Evolutionary conservation across 129 eudicot genomes (phyloP).

Genomic region (Solidago caesia): DNA sequence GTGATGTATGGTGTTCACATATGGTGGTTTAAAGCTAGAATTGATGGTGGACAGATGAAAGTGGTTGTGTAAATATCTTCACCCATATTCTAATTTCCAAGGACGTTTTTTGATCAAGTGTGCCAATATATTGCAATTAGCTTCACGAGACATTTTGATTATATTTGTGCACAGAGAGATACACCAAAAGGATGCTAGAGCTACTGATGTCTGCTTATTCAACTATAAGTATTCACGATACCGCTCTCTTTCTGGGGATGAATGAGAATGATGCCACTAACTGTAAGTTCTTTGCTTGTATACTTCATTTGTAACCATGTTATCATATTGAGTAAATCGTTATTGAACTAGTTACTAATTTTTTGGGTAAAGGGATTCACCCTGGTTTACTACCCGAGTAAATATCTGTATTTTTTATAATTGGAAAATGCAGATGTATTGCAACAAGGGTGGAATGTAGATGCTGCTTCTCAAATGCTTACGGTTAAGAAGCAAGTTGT

Average conservation of each 20-base stretch:
- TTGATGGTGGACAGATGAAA: too few species aligned
- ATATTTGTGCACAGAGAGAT: slow-evolving; percentile 60
- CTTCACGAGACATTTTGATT: slow-evolving; percentile 6
- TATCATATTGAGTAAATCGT: background rate
- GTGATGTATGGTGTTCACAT: too few species aligned
- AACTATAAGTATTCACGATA: slow-evolving; percentile 80
- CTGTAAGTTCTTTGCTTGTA: slow-evolving; percentile 50
- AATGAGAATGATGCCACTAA: slow-evolving; percentile 71
- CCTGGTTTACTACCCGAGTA: background rate
- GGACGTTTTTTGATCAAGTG: background rate
- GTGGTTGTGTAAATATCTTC: too few species aligned
- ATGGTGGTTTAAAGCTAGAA: too few species aligned
- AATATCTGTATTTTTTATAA: background rate
- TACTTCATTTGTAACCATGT: background rate
- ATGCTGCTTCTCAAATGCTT: slow-evolving; percentile 65
- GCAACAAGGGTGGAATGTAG: slow-evolving; percentile 87
- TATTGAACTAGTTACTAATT: background rate
- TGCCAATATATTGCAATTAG: background rate
- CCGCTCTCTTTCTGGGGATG: slow-evolving; percentile 88
- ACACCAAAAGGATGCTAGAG: slow-evolving; percentile 79
- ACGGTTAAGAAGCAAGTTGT: slow-evolving; percentile 71
- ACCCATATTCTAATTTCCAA: background rate
- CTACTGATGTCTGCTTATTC: slow-evolving; percentile 82
- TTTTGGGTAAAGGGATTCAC: too few species aligned
- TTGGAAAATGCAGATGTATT: slow-evolving; percentile 55